Evolutionary conservation across 1,284 basidiomycete genomes (phyloP).

Genomic region (Tilletia setariae): DNA sequence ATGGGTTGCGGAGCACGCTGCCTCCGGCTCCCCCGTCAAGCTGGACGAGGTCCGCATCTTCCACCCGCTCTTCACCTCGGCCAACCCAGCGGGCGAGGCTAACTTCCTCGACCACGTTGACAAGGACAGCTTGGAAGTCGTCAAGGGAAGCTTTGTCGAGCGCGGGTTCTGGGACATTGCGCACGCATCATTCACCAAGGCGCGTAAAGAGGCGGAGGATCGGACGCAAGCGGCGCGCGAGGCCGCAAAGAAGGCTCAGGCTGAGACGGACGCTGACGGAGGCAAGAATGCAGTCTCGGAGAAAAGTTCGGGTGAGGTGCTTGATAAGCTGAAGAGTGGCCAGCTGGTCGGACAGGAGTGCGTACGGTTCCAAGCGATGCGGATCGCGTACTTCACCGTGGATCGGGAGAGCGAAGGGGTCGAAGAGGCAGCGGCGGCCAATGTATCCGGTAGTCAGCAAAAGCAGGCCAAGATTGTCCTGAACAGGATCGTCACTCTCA

Average conservation of each 20-base stretch:
- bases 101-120: constrained; percentile 78
- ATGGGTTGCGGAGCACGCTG: constrained; percentile 86
- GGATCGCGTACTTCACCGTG: constrained; percentile 90
- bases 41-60: constrained; percentile 90
- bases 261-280: constrained; percentile 59
- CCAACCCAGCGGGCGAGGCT: constrained; percentile 73
- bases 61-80: constrained; percentile 87
- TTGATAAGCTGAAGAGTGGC: constrained; percentile 61
- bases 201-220: constrained; percentile 65
- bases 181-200: constrained; percentile 66
- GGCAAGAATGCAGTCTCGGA: constrained; percentile 25
- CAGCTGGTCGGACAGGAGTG: constrained; percentile 87
- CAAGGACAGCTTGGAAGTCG: constrained; percentile 72
- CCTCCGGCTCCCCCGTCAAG: constrained; percentile 73
- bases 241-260: constrained; percentile 60
- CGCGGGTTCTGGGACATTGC: constrained; percentile 83
- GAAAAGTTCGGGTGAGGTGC: constrained; percentile 26
- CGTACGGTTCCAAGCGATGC: constrained; percentile 92
- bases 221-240: constrained; percentile 57
- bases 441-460: no score
- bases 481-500: constrained; percentile 89
- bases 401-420: constrained; percentile 66
- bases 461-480: constrained; percentile 67
- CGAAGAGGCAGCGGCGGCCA: constrained; percentile 46
- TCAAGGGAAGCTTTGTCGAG: constrained; percentile 79